phyloP scores from a whole-genome alignment of 1,284 basidiomycete genomes.

The Chondrostereum purpureum region DNA sequence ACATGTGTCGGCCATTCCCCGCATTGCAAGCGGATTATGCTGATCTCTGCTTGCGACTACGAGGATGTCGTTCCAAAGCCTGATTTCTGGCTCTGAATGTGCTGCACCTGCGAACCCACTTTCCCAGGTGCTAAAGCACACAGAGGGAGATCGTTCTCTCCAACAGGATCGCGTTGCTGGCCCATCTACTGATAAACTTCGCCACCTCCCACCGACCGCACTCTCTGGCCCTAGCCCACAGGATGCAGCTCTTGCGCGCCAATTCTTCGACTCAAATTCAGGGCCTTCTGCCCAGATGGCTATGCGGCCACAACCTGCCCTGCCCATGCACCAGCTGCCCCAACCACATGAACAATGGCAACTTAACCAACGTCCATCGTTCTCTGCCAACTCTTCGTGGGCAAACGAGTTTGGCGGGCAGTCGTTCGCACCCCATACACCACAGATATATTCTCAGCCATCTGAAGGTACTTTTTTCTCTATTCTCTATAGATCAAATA shows the following conservation, averaged over 20 bases:
- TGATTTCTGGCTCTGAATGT: conserved; percentile 91
- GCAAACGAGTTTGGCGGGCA: too few relatives aligned
- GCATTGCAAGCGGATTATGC: not conserved
- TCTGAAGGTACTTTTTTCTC: too few relatives aligned
- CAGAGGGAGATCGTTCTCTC: conserved; percentile 84
- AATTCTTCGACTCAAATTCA: conserved; percentile 71
- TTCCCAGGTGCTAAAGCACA: conserved; percentile 86
- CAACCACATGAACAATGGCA: too few relatives aligned
- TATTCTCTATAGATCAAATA: too few relatives aligned
- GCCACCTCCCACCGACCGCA: conserved; percentile 59
- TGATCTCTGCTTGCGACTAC: not conserved
- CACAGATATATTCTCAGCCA: too few relatives aligned
- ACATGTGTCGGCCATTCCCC: not conserved
- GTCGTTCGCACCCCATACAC: too few relatives aligned
- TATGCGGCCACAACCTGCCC: too few relatives aligned
- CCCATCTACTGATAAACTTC: conserved; percentile 69
- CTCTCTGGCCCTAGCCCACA: conserved; percentile 45
- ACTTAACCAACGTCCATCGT: too few relatives aligned
- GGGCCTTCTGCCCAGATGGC: too few relatives aligned
- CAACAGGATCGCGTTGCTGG: conserved; percentile 79
- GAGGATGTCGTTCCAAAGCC: conserved; percentile 66
- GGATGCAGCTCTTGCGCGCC: conserved; percentile 68
- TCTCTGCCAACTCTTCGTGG: too few relatives aligned
- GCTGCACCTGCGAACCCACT: conserved; percentile 82
- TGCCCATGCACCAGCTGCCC: too few relatives aligned